Evolutionary conservation across 1,139 yeast genomes (phyloP), one percentile per base, ranked within the genome.

Genomic region (Magnusiomyces tetraspermus): DNA sequence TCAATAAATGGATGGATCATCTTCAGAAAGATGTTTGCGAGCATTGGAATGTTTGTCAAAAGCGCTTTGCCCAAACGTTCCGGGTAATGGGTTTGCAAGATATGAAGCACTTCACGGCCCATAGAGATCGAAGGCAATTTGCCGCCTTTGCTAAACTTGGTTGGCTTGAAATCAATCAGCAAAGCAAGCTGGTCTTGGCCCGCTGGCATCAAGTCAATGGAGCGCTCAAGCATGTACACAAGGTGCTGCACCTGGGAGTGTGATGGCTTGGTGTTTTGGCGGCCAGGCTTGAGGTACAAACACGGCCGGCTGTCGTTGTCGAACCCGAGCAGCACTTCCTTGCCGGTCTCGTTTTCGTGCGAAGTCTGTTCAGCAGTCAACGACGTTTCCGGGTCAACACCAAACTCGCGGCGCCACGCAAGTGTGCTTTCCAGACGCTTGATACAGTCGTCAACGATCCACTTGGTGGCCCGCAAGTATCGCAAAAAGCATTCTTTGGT

Each of bases 181-280:
- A 92, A 71, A 1, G 97, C 96, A 51, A 90, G 73, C 36, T 92
- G 85, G 64, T 89, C 97, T 68, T 90, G 97, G 8, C 97, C 97
- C 0, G 89, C 79, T 2, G 97, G 97, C 97, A 90, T 90, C 67
- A 80, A 83, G 65, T 88, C 94, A 52, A 90, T 89, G 36, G 85
- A 92, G 55, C 90, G 76, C 66, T 92, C 98, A 59, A 92, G 75
- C 88, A 85, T 85, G 71, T 76, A 92, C 8, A 92, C 97, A 62
- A 92, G 74, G 67, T 88, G 96, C 67, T 92, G 95, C 10, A 92
- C 96, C 65, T 92, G 98, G 61, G 85, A 78, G 53, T 84, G 82
- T 1, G 94, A 80, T 3, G 92, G 79, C 61, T 86, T 80, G 15
- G 98, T 92, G 69, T 92, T 92, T 67, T 92, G 97, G 65, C 94